phyloP scores from a whole-genome alignment of 2,329 filamentous ascomycete genomes.

The Cladosporium sp. region DNA sequence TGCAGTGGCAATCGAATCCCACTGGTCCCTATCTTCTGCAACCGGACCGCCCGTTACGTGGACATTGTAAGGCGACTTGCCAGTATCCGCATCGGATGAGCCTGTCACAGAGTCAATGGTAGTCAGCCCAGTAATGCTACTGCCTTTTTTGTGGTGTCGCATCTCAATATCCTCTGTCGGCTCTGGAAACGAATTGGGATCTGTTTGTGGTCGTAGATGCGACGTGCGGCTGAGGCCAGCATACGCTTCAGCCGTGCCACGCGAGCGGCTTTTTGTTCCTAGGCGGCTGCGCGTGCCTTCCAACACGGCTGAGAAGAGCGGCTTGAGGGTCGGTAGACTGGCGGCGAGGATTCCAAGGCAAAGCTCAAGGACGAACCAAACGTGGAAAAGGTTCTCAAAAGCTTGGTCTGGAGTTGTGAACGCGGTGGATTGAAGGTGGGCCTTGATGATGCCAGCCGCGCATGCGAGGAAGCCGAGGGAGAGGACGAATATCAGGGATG shows the following conservation, averaged over 20 bases:
- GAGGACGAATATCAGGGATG: conserved; percentile 34
- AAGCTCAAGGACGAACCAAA: conserved; percentile 45
- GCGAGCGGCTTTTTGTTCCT: conserved; percentile 21
- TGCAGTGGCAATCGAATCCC: background rate
- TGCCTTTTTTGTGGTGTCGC: background rate
- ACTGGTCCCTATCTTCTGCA: background rate
- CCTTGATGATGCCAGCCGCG: conserved; percentile 41
- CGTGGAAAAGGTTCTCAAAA: conserved; percentile 37
- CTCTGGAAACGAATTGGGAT: background rate
- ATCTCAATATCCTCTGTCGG: background rate
- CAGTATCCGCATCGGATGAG: conserved; percentile 10
- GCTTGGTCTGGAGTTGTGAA: conserved; percentile 34
- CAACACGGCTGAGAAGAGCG: conserved; percentile 34
- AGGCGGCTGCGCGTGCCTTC: conserved; percentile 16
- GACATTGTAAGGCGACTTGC: conserved; percentile 14
- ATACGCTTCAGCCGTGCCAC: background rate
- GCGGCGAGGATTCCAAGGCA: conserved; percentile 42
- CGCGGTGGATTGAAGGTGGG: conserved; percentile 34
- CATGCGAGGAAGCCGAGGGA: conserved; percentile 39
- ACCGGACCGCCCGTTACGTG: conserved; percentile 7
- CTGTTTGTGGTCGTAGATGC: background rate
- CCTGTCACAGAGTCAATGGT: background rate
- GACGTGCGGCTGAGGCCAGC: background rate
- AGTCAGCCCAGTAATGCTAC: background rate
- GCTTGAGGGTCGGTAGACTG: conserved; percentile 40